Base-by-base conservation (phyloP, 2,329 filamentous ascomycete genomes). In the Trichoderma guizhouense region DNA sequence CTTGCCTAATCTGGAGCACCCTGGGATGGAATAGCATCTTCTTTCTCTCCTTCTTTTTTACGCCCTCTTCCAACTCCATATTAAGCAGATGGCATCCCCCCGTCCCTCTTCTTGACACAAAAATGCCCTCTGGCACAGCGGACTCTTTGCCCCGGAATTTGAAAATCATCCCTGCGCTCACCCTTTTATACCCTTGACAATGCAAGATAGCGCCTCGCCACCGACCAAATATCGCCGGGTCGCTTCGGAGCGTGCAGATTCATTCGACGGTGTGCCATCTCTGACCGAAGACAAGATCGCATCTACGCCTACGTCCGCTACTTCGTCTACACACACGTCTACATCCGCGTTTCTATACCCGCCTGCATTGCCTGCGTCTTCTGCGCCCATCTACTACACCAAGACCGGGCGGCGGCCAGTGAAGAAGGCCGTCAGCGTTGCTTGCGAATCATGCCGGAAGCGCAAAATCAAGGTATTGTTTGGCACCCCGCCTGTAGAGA, bases 371-470 rank as follows among this genome's bases (percentile, higher is more conserved):
- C 26, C 51, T 28, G 18, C 24, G n/a, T 34, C 57, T 8, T 30
- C 55, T 34, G 18, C n/a, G 28, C 53, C 55, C 28, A 6, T 21
- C 7, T 14, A n/a, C 3, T 24, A 34, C 30, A 34, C 57, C 9
- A 34, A 60, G 32, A 30, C 55, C 28, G 65, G 21, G 11, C 21
- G 30, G 24, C 53, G 65, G n/a, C 36, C 53, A 1, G n/a, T 34
- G 55, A 69, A 55, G 28, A 69, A 32, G 21, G 34, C 53, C 14
- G 28, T 69, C 28, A 69, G 60, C 14, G 65, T 69, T 51, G 68
- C 68, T 12, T 70, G 68, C 60, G 68, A 70, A 21, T 55, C 57
- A 12, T 70, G 68, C 68, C 68, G 68, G 21, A 70, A 47, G 60
- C 58, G 68, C 21, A 70, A 70, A 65, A 36, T 53, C 5, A 70